Conservation (phyloP, 2,329 filamentous ascomycete species). For the Fusarium sp. region DNA sequence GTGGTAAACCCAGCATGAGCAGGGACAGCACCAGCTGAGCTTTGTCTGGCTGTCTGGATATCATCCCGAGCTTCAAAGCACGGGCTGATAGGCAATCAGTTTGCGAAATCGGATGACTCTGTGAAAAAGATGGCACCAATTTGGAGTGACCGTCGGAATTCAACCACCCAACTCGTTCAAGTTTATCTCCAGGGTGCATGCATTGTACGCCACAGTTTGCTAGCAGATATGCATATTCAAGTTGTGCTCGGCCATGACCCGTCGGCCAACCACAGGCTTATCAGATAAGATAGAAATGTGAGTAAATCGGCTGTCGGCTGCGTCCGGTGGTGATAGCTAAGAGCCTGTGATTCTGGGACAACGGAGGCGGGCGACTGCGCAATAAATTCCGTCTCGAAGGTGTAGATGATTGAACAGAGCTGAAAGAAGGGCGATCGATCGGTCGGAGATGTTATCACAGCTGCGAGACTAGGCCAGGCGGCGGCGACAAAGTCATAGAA, state of each 20-base stretch:
- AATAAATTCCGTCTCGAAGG: background rate
- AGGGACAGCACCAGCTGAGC: background rate
- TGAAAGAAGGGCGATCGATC: background rate
- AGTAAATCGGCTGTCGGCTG: conserved; percentile 32
- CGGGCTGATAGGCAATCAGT: background rate
- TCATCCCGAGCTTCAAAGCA: background rate
- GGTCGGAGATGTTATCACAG: background rate
- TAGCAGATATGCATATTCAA: conserved; percentile 11
- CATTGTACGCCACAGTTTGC: conserved; percentile 2
- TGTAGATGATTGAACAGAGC: background rate
- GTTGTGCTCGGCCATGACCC: conserved; percentile 16
- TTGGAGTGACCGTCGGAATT: background rate
- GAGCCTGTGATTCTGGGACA: background rate
- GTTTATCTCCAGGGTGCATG: conserved; percentile 30
- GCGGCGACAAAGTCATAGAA: background rate
- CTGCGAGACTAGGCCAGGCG: background rate
- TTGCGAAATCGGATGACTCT: background rate
- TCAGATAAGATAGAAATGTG: conserved; percentile 28
- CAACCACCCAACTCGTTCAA: conserved; percentile 26
- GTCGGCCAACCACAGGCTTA: conserved; percentile 16
- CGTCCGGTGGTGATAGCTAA: conserved; percentile 20
- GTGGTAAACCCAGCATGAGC: background rate
- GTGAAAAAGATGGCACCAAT: conserved; percentile 2
- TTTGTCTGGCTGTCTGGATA: background rate
- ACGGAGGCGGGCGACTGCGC: conserved; percentile 33